phyloP scores from a whole-genome alignment of 129 eudicot species.

The Oenanthe sinensis region DNA sequence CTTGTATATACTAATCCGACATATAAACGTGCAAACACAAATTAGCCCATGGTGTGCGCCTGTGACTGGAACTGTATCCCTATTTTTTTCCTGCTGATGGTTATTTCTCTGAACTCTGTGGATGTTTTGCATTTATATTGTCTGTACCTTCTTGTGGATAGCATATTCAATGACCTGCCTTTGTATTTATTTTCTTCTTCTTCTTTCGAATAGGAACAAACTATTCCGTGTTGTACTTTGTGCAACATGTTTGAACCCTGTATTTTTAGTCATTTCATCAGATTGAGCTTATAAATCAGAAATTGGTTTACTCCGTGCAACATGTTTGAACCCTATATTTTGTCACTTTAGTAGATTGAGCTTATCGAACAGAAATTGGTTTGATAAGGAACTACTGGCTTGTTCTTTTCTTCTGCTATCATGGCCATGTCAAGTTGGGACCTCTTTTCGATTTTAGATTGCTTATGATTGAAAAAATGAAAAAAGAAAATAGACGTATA shows the following conservation, averaged over 20 bases:
- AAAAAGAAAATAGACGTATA: background rate
- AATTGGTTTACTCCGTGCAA: background rate
- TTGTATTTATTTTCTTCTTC: background rate
- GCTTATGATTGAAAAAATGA: background rate
- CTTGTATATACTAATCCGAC: background rate
- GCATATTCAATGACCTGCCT: background rate
- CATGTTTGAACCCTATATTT: no score
- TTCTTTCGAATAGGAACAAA: background rate
- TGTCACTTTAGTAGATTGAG: background rate
- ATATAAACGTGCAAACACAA: background rate
- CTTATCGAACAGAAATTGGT: background rate
- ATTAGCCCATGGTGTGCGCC: background rate
- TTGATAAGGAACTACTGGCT: background rate
- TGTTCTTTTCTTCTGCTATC: background rate
- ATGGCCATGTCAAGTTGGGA: background rate
- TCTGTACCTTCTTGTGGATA: background rate
- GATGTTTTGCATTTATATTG: background rate
- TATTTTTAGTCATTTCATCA: background rate
- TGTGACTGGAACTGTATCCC: background rate
- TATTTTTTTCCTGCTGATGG: background rate
- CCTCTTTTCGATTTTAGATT: background rate
- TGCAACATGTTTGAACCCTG: no score
- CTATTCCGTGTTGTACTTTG: background rate
- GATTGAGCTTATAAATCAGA: background rate
- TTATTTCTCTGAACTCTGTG: background rate